Conservation (phyloP, 2,329 filamentous ascomycete genomes). For the Orbilia oligospora region DNA sequence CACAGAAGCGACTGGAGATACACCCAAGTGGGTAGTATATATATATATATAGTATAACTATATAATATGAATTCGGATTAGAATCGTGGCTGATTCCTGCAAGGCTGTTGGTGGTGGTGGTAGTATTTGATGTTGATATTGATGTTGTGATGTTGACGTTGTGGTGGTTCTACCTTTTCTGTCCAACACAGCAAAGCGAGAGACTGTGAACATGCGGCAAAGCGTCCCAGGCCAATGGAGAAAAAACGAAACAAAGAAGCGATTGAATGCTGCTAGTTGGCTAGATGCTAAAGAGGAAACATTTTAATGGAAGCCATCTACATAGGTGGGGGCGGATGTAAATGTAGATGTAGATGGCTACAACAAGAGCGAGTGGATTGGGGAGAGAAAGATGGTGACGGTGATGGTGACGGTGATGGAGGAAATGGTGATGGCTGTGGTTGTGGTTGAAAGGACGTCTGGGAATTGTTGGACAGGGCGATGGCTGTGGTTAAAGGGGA, state of each 20-base stretch:
- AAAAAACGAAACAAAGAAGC: constrained; percentile 19
- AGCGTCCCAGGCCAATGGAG: constrained; percentile 18
- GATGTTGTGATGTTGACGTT: constrained; percentile 24
- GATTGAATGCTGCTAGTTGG: constrained; percentile 25
- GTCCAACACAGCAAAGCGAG: constrained; percentile 27
- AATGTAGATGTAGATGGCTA: constrained; percentile 23
- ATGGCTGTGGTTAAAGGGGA: constrained; percentile 53
- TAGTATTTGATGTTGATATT: constrained; percentile 5
- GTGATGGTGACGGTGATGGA: neutral
- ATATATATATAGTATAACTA: neutral
- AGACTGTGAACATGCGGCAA: constrained; percentile 6
- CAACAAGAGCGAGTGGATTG: constrained; percentile 22
- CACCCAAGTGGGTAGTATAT: constrained; percentile 15
- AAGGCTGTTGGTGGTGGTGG: neutral
- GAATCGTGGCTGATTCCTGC: constrained; percentile 5
- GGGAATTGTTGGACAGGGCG: constrained; percentile 26
- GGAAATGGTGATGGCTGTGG: constrained; percentile 1
- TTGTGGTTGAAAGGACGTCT: constrained; percentile 5
- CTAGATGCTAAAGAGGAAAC: constrained; percentile 42
- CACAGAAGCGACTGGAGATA: constrained; percentile 24
- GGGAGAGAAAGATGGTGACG: constrained; percentile 4
- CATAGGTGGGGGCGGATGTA: constrained; percentile 26
- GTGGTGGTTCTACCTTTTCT: constrained; percentile 24
- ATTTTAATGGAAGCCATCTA: constrained; percentile 39
- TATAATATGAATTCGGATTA: neutral